Evolutionary conservation across 768 basidiomycete species (phyloP).

Genomic region (Kwoniella europaea): DNA sequence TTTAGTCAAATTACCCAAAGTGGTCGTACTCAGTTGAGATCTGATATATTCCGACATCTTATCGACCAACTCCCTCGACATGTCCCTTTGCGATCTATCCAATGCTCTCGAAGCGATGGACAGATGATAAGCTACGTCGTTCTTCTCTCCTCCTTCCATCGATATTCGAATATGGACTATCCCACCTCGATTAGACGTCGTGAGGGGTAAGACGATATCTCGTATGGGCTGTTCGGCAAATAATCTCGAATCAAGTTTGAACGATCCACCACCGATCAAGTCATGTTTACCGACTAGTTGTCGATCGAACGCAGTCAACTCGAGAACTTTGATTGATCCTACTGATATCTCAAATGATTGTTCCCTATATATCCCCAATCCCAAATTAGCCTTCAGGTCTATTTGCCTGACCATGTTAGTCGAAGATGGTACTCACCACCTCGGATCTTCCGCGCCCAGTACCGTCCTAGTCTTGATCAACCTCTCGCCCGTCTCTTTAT

Average conservation of each 20-base stretch:
- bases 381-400: too few species aligned
- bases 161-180: constrained; percentile 46
- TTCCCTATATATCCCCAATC: constrained; percentile 35
- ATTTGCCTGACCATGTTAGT: neutral
- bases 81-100: constrained; percentile 48
- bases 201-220: constrained; percentile 50
- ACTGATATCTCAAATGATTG: constrained; percentile 53
- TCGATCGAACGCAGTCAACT: constrained; percentile 50
- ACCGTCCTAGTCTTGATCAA: constrained; percentile 54
- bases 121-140: constrained; percentile 52
- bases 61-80: constrained; percentile 52
- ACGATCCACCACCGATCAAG: constrained; percentile 43
- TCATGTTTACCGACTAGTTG: constrained; percentile 58
- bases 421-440: constrained; percentile 42
- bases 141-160: constrained; percentile 52
- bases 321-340: constrained; percentile 38
- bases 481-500: constrained; percentile 41
- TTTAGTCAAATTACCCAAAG: constrained; percentile 38
- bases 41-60: constrained; percentile 52
- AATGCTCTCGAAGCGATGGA: constrained; percentile 40
- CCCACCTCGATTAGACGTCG: constrained; percentile 42
- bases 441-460: constrained; percentile 52
- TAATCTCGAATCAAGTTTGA: constrained; percentile 52
- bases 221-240: constrained; percentile 36
- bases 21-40: constrained; percentile 28